A percentile compares a stretch with the other conserved stretches of the same genome.
These are phyloP conservation scores for Clarireedia paspali DNA, from an alignment of 2,329 filamentous ascomycete species.

Conservation along the genomic window DNA sequence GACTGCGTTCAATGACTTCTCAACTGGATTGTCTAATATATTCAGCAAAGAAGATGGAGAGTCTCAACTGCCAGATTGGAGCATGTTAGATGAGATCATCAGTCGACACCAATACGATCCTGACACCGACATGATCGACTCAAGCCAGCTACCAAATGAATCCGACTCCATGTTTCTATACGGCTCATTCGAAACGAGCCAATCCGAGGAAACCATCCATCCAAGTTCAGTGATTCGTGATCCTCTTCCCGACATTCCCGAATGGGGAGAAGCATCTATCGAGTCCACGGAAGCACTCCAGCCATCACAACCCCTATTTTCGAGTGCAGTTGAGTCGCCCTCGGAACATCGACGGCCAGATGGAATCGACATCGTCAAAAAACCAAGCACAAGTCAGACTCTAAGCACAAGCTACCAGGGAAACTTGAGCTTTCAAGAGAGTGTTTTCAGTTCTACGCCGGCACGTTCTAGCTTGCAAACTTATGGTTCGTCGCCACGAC, in stretches of 20 bases:
- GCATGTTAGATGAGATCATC: background rate
- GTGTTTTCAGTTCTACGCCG: conserved; percentile 5
- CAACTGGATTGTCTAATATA: background rate
- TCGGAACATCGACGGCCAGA: background rate
- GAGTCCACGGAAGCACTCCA: background rate
- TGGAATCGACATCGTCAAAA: background rate
- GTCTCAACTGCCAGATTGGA: background rate
- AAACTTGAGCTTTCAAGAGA: conserved; percentile 4
- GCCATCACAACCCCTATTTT: background rate
- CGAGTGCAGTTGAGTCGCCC: background rate
- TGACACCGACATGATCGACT: background rate
- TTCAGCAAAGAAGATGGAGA: background rate
- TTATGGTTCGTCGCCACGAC: conserved; percentile 2
- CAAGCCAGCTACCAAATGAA: background rate
- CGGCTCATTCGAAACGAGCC: background rate
- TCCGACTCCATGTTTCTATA: background rate
- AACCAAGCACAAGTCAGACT: background rate
- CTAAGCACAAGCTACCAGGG: background rate
- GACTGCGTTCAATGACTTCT: background rate
- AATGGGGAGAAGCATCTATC: background rate
- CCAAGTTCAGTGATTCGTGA: background rate
- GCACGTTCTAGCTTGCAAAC: background rate
- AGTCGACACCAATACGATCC: background rate
- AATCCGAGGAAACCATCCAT: background rate
- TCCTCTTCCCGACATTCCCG: background rate